Evolutionary conservation across 2,329 filamentous ascomycete genomes (phyloP).

Genomic region (Metarhizium sp.): DNA sequence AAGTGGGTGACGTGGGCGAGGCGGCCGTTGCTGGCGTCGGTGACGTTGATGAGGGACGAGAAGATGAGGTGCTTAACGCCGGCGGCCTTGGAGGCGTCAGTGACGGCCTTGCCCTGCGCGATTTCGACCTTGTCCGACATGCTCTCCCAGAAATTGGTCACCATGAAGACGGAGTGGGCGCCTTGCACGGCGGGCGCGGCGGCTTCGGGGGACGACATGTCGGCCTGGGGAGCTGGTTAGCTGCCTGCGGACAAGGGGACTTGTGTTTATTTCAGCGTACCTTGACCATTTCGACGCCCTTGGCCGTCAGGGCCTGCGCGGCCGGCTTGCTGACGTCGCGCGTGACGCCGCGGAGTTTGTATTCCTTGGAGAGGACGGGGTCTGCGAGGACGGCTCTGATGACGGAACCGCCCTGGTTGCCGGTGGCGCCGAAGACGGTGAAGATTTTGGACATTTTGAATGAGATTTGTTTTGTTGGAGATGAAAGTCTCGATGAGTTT

Average conservation of each 20-base stretch:
- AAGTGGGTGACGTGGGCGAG: constrained; percentile 37
- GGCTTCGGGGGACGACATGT: constrained; percentile 27
- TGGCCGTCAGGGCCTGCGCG: constrained; percentile 25
- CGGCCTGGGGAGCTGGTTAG: constrained; percentile 19
- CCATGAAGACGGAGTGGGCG: constrained; percentile 32
- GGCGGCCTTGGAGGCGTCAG: constrained; percentile 33
- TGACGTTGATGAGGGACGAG: constrained; percentile 32
- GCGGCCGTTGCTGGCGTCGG: constrained; percentile 25
- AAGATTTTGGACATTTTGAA: constrained; percentile 26
- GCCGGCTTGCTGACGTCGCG: constrained; percentile 31
- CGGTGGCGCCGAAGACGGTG: constrained; percentile 39
- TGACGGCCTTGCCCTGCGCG: constrained; percentile 34
- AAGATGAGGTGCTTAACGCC: constrained; percentile 37
- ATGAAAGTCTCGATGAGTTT: not conserved
- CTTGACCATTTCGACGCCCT: constrained; percentile 33
- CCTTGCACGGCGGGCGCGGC: constrained; percentile 28
- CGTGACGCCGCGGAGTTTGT: constrained; percentile 36
- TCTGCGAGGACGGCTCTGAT: constrained; percentile 35
- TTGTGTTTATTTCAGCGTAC: constrained; percentile 12
- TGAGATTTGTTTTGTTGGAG: not conserved
- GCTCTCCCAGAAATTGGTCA: constrained; percentile 30
- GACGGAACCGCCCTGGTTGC: constrained; percentile 39
- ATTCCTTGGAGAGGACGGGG: constrained; percentile 32
- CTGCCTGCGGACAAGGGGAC: not conserved
- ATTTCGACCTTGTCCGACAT: constrained; percentile 24